A percentile compares a stretch with the other conserved stretches of the same genome.
Conservation (phyloP, 1,139 yeast genomes). For the Saccharomyces hybrid region DNA sequence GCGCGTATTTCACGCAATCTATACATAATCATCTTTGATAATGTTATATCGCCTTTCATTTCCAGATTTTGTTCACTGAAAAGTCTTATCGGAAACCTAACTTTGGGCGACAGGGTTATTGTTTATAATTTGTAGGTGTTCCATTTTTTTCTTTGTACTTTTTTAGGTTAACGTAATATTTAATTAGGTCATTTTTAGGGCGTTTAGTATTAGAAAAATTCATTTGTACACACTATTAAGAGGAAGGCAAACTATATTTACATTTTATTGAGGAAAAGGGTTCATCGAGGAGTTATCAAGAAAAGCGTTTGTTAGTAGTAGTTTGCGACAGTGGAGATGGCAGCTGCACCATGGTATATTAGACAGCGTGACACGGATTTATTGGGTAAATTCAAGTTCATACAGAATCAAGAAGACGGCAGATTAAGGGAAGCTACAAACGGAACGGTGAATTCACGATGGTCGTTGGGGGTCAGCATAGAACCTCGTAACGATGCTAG, state of each 20-base stretch:
- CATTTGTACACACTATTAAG: not conserved
- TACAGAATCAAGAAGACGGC: slow-evolving; percentile 31
- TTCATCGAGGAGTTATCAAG: not conserved
- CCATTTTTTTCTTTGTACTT: not conserved
- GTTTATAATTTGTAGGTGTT: not conserved
- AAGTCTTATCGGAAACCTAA: not conserved
- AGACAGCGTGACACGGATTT: slow-evolving; percentile 22
- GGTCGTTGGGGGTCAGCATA: slow-evolving; percentile 31
- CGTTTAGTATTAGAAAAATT: not conserved
- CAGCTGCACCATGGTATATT: slow-evolving; percentile 24
- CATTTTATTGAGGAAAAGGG: not conserved
- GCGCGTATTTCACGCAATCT: not conserved
- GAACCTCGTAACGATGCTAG: slow-evolving; percentile 29
- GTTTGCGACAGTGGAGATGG: not conserved
- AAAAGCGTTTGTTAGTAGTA: not conserved
- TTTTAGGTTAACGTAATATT: not conserved
- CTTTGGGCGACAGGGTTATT: not conserved
- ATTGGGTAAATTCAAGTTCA: slow-evolving; percentile 24
- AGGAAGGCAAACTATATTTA: not conserved
- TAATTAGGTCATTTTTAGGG: not conserved
- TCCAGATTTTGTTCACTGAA: not conserved
- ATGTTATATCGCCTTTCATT: not conserved
- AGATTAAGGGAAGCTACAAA: slow-evolving; percentile 32
- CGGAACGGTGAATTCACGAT: slow-evolving; percentile 21
- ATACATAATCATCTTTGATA: not conserved